Evolutionary conservation across 2,329 filamentous ascomycete genomes (phyloP), one percentile per base, ranked within the genome.

Genomic region (Coniella vitis): DNA sequence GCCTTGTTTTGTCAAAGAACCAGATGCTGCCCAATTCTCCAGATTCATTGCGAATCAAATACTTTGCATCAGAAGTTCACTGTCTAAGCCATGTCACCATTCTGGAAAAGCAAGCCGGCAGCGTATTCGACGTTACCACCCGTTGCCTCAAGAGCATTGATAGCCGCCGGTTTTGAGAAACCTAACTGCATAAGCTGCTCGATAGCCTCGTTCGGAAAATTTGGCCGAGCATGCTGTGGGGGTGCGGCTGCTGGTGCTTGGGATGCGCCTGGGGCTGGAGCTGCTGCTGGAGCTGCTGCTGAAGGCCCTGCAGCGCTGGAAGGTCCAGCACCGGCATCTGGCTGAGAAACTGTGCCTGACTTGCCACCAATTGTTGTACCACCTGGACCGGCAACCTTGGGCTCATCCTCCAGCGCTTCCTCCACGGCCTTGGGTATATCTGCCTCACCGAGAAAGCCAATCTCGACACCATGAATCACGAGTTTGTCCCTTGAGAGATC

Each of bases 361-460:
- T 83, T 79, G 42, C 86, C 84, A 38, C 91, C 91, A 54, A 97
- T 89, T 42, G 87, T 83, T 10, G 88, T 94, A n/a, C 90, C 91
- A 35, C 86, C 87, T 1, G 90, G 87, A 0, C 93, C 93, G 38
- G 83, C 78, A 42, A 97, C 79, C 13, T 85, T 89, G 4, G 90
- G 90, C 67, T 97, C 91, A 49, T 87, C 78, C 45, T 84, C 77
- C 52, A 84, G 74, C 3, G 80, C 79, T 53, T 87, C 84, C 57
- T 90, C 86, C 38, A 81, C 74, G 40, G 84, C 79, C 65, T 86
- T 94, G n/a, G 93, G 93, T 45, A 97, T 95, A 56, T 98, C 91
- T 3, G 86, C 86, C 68, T 97, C 93, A 40, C 88, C 86, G 12
- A 98, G 72, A 66, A 98, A 98, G 0, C 86, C 81, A 5, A 98